These are phyloP conservation scores for Talaromyces marneffei DNA, from an alignment of 2,329 filamentous ascomycete genomes.

Conservation along the genomic window DNA sequence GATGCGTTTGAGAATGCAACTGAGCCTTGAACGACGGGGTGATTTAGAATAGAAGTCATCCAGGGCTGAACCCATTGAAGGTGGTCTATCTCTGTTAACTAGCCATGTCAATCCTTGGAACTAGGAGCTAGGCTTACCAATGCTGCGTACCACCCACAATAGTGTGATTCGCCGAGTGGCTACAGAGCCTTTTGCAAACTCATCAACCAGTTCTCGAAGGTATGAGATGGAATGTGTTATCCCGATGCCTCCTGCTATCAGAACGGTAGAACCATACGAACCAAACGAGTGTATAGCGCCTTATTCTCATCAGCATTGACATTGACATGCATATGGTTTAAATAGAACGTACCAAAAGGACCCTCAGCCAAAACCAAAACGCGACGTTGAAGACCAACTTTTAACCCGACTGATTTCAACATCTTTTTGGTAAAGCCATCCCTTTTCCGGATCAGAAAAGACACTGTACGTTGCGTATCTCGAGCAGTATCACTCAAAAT, in stretches of 20 bases:
- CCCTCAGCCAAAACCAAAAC: slow-evolving; percentile 72
- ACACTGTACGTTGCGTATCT: slow-evolving; percentile 53
- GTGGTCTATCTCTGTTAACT: slow-evolving; percentile 52
- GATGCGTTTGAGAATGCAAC: slow-evolving; percentile 37
- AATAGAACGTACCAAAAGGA: slow-evolving; percentile 57
- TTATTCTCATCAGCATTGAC: neutral
- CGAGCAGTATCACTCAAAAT: slow-evolving; percentile 22
- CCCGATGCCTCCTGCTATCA: slow-evolving; percentile 84
- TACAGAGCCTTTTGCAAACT: slow-evolving; percentile 60
- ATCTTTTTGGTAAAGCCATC: slow-evolving; percentile 75
- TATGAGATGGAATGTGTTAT: slow-evolving; percentile 89
- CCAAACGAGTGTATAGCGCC: slow-evolving; percentile 66
- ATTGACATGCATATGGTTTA: neutral
- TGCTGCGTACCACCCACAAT: slow-evolving; percentile 54
- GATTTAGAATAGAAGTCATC: slow-evolving; percentile 44
- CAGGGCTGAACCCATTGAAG: slow-evolving; percentile 83
- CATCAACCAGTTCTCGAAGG: slow-evolving; percentile 63
- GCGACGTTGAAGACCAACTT: slow-evolving; percentile 48
- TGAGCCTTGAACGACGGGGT: slow-evolving; percentile 10
- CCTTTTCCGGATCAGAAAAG: slow-evolving; percentile 74
- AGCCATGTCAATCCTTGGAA: neutral
- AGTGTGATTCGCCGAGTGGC: slow-evolving; percentile 72
- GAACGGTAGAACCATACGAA: slow-evolving; percentile 82
- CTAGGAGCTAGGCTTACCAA: slow-evolving; percentile 6
- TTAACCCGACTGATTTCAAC: slow-evolving; percentile 56